Percentiles rank a stretch among this genome's conserved stretches.
Conservation (phyloP, 495 filamentous ascomycete species). For the Penicillium steckii region DNA sequence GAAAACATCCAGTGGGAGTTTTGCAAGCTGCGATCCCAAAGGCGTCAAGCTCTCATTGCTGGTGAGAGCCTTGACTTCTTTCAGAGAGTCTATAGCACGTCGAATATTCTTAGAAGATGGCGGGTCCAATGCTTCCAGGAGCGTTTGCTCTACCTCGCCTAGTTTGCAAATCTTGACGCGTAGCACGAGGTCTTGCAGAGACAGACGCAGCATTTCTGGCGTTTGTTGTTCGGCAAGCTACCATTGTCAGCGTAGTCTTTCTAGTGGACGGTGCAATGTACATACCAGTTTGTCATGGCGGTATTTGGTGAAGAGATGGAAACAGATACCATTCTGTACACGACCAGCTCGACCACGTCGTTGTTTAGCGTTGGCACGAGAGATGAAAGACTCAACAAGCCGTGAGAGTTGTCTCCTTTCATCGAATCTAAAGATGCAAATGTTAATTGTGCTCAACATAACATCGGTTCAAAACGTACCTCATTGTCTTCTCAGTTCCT, state of each 20-base stretch:
- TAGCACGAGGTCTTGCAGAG: conserved; percentile 88
- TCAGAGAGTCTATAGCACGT: conserved; percentile 83
- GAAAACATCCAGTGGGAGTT: conserved; percentile 88
- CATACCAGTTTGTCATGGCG: conserved; percentile 67
- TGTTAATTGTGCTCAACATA: background rate
- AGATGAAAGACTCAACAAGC: conserved; percentile 89
- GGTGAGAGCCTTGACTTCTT: conserved; percentile 91
- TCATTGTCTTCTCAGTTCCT: conserved; percentile 95
- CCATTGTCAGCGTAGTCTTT: background rate
- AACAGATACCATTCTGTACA: conserved; percentile 90
- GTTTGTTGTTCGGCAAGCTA: conserved; percentile 87
- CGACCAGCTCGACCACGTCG: conserved; percentile 92
- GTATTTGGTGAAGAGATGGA: conserved; percentile 88
- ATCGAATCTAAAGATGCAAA: conserved; percentile 59
- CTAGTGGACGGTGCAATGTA: background rate
- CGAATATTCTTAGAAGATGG: conserved; percentile 88
- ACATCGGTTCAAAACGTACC: conserved; percentile 24
- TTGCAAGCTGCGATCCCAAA: conserved; percentile 80
- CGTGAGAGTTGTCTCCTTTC: conserved; percentile 87
- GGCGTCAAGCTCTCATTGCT: conserved; percentile 77
- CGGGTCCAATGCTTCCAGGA: conserved; percentile 87
- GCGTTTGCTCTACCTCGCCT: conserved; percentile 83
- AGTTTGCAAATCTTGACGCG: conserved; percentile 97
- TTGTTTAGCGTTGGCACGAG: conserved; percentile 90
- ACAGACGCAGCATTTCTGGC: conserved; percentile 91